Percentiles rank a stretch among this genome's conserved stretches.
phyloP scores from a whole-genome alignment of 2,329 filamentous ascomycete genomes.

The Hansfordia pulvinata region DNA sequence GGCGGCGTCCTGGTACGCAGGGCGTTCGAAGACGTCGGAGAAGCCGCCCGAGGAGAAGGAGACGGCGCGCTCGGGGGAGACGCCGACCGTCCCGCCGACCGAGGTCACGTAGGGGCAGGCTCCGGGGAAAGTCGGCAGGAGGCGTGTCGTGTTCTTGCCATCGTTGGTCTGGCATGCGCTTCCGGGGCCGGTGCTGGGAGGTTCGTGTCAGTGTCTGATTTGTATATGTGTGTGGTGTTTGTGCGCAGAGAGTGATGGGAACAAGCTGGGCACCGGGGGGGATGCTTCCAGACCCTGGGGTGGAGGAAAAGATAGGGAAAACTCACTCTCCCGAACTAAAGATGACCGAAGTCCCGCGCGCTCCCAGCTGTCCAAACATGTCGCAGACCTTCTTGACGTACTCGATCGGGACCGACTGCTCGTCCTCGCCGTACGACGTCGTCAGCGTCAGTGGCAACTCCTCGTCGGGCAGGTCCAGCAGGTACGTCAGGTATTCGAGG shows the following conservation, averaged over 20 bases:
- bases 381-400: slow-evolving; percentile 46
- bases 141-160: slow-evolving; percentile 31
- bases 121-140: slow-evolving; percentile 36
- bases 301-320: no score
- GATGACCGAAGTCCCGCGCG: slow-evolving; percentile 47
- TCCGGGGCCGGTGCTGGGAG: slow-evolving; percentile 16
- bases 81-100: slow-evolving; percentile 11
- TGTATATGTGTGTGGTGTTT: no score
- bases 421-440: slow-evolving; percentile 55
- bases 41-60: slow-evolving; percentile 38
- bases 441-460: slow-evolving; percentile 46
- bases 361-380: slow-evolving; percentile 48
- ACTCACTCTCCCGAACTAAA: slow-evolving; percentile 49
- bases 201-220: slow-evolving; percentile 40
- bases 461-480: slow-evolving; percentile 34
- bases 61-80: slow-evolving; percentile 16
- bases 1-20: slow-evolving; percentile 27
- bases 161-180: slow-evolving; percentile 36
- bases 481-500: slow-evolving; percentile 46
- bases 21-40: slow-evolving; percentile 31
- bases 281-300: no score
- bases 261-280: no score
- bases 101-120: slow-evolving; percentile 24
- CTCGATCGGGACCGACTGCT: slow-evolving; percentile 43
- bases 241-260: no score